A percentile compares a stretch with the other conserved stretches of the same genome.
Evolutionary conservation across 2,329 filamentous ascomycete genomes (phyloP).

Genomic region (Pyricularia pennisetigena): DNA sequence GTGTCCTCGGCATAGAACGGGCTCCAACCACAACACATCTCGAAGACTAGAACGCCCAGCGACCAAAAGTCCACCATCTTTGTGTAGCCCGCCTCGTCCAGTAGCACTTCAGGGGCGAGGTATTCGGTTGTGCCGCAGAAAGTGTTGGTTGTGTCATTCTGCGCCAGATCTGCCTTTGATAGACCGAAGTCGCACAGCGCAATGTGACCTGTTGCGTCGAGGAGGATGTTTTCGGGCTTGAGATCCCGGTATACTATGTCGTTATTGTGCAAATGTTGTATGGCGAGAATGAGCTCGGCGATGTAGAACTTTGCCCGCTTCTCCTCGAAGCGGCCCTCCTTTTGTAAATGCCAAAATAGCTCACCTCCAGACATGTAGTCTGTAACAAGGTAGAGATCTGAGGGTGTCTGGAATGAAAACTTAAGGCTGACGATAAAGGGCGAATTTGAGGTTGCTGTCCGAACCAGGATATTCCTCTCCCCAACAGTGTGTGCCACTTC

Average conservation of each 20-base stretch:
- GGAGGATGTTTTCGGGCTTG: constrained; percentile 93
- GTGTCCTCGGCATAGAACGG: constrained; percentile 98
- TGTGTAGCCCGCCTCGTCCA: constrained; percentile 95
- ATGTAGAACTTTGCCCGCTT: constrained; percentile 97
- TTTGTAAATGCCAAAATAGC: constrained; percentile 97
- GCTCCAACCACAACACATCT: constrained; percentile 99
- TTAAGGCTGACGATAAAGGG: constrained; percentile 97
- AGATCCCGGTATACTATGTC: constrained; percentile 97
- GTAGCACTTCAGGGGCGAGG: constrained; percentile 83
- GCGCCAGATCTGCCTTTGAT: constrained; percentile 93
- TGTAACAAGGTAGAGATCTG: constrained; percentile 94
- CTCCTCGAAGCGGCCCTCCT: constrained; percentile 92
- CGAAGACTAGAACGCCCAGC: constrained; percentile 90
- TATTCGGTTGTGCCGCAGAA: constrained; percentile 99
- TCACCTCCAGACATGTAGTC: constrained; percentile 99
- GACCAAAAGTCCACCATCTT: constrained; percentile 99
- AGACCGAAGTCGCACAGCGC: constrained; percentile 95
- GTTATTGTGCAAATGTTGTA: constrained; percentile 91
- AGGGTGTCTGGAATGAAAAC: constrained; percentile 96
- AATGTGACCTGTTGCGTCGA: constrained; percentile 96
- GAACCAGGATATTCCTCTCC: constrained; percentile 92
- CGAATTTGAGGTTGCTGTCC: constrained; percentile 90
- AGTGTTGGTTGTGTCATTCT: constrained; percentile 96
- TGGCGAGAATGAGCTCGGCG: constrained; percentile 87
- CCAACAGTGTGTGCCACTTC: constrained; percentile 96